phyloP scores from a whole-genome alignment of 495 filamentous ascomycete species.

The Penicillium maclennaniae region DNA sequence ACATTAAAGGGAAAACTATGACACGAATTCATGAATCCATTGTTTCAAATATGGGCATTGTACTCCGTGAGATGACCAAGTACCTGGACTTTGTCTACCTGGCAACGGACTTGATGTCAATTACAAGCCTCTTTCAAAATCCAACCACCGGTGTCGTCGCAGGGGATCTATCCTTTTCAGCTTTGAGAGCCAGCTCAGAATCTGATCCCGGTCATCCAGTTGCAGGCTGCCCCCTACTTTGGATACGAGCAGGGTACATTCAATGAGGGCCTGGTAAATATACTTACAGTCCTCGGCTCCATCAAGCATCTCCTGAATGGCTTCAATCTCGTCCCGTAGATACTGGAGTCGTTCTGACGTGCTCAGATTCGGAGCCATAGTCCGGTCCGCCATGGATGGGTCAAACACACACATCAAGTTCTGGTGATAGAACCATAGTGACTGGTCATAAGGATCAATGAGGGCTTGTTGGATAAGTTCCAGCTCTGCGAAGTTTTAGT shows the following conservation, averaged over 20 bases:
- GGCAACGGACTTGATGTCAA: neutral
- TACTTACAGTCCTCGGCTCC: constrained; percentile 74
- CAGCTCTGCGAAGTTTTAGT: constrained; percentile 51
- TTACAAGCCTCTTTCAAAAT: constrained; percentile 46
- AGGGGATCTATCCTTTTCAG: constrained; percentile 66
- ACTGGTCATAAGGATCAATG: constrained; percentile 87
- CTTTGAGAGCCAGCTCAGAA: constrained; percentile 59
- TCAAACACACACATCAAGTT: constrained; percentile 67
- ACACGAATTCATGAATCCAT: constrained; percentile 1
- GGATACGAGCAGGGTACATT: constrained; percentile 43
- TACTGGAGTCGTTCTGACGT: constrained; percentile 60
- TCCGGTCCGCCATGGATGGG: constrained; percentile 42
- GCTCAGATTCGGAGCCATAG: constrained; percentile 60
- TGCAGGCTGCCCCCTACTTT: constrained; percentile 35
- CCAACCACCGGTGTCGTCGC: constrained; percentile 64
- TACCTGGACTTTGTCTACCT: neutral
- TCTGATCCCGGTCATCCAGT: constrained; percentile 36
- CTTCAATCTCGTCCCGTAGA: constrained; percentile 62
- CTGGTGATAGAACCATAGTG: constrained; percentile 93
- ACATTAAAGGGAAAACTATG: too few species aligned
- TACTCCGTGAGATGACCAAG: too few species aligned
- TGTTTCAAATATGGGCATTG: neutral
- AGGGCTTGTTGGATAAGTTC: constrained; percentile 69
- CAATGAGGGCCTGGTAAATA: constrained; percentile 73
- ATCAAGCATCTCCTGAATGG: constrained; percentile 68